Base-by-base conservation (phyloP, 2,329 filamentous ascomycete species). In the Tolypocladium album region DNA sequence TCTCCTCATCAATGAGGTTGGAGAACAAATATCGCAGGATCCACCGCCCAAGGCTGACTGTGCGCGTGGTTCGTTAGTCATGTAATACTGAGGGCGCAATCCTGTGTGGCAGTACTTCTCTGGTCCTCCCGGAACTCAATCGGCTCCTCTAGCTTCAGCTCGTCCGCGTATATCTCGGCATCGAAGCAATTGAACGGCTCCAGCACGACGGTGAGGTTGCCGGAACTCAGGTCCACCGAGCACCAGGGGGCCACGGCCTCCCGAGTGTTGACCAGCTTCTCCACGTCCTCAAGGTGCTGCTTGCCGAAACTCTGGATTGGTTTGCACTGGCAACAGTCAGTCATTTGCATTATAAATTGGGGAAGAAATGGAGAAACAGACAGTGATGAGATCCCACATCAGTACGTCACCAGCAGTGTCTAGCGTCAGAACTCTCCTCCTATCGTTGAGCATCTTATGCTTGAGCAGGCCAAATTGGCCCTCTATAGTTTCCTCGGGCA, bases 141-240 rank as follows among this genome's bases (percentile, higher is more conserved):
- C n/a, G 84, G 78, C 63, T 91, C 87, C 13, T 88, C 82, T 59
- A 93, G 67, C 47, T 86, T 79, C 42, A 95, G 77, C 74, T 97
- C 92, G 70, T 99, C 94, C 1, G 92, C 93, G 71, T 99, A 99
- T 73, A 96, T 89, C 70, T 99, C 94, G 20, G 92, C 94, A 74
- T 99, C 94, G 67, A 99, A 99, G 71, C 92, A 97, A 66, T 95
- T 95, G 68, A 94, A 95, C 47, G 92, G 90, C 70, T 99, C 94
- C 22, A 99, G 75, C 22, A 95, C 88, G 3, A 97, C 93, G 2
- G 92, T 93, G 59, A 99, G 78, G 63, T 90, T 91, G 42, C 94
- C 94, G 5, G 93, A 97, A 66, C 93, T 88, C 24, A 93, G 92
- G 69, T 99, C 92, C 58, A 97, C 89, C 1, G 90, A 90, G 71